Evolutionary conservation across 1,284 basidiomycete genomes (phyloP).

Genomic region (Rhodotorula sp.): DNA sequence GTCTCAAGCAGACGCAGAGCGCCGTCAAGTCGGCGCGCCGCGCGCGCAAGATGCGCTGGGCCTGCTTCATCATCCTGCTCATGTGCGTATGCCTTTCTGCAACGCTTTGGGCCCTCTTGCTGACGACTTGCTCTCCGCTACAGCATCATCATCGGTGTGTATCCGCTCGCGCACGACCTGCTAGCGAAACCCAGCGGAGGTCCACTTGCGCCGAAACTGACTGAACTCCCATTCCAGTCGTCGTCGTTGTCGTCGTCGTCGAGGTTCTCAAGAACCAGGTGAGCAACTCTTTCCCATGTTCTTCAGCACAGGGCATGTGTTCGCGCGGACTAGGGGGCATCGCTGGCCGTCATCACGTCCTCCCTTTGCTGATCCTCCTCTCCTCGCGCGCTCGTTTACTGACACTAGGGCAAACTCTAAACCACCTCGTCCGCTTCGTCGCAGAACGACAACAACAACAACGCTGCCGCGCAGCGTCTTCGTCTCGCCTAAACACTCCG

Average conservation of each 20-base stretch:
- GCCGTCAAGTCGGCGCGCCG: constrained; percentile 73
- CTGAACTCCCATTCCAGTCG: neutral
- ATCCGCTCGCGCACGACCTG: neutral
- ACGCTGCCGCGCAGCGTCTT: neutral
- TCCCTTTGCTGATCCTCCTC: neutral
- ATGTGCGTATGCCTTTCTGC: constrained; percentile 2
- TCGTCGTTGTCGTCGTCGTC: constrained; percentile 24
- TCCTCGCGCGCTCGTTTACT: neutral
- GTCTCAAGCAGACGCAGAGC: constrained; percentile 63
- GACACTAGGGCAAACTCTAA: constrained; percentile 5
- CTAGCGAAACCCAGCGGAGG: neutral
- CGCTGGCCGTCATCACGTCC: no score
- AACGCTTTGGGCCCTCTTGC: no score
- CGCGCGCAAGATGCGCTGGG: constrained; percentile 67
- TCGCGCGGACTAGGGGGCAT: no score
- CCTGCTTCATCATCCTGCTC: constrained; percentile 36
- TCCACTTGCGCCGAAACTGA: no score
- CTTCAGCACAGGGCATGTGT: no score
- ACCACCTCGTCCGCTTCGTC: neutral
- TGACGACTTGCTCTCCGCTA: no score
- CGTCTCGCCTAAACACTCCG: neutral
- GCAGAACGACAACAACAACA: constrained; percentile 5
- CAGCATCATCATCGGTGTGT: constrained; percentile 6
- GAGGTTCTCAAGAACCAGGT: constrained; percentile 22
- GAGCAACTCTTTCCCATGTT: neutral